Evolutionary conservation across 78 protist genomes (phyloP).

Genomic region (Bigelowiella natans): DNA sequence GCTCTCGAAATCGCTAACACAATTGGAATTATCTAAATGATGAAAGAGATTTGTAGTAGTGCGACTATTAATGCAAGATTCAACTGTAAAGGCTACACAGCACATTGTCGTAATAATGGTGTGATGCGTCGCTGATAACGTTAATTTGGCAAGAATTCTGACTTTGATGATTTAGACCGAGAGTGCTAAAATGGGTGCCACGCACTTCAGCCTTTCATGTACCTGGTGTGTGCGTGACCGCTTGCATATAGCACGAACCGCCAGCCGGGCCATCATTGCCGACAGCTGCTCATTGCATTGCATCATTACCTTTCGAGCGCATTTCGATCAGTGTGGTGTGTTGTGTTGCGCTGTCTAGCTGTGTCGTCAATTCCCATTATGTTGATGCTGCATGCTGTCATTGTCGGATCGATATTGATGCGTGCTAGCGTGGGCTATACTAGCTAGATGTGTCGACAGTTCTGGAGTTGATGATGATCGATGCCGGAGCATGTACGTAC

Average conservation of each 20-base stretch:
- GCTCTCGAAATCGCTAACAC: slow-evolving; percentile 74
- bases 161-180: neutral
- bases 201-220: neutral
- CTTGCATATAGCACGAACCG: neutral
- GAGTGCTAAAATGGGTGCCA: no score
- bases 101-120: neutral
- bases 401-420: neutral
- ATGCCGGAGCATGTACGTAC: no score
- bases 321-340: neutral
- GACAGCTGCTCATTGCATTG: neutral
- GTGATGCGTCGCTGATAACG: neutral
- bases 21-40: slow-evolving; percentile 75
- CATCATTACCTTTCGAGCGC: neutral
- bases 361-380: neutral
- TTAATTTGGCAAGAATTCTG: neutral
- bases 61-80: neutral
- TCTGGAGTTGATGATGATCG: no score
- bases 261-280: neutral
- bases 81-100: neutral
- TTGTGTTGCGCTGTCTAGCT: neutral
- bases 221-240: neutral
- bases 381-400: neutral
- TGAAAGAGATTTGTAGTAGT: neutral
- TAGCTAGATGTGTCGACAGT: no score
- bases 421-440: neutral